Evolutionary conservation across 495 filamentous ascomycete species (phyloP).

Genomic region (Lophiostoma macrostomum): DNA sequence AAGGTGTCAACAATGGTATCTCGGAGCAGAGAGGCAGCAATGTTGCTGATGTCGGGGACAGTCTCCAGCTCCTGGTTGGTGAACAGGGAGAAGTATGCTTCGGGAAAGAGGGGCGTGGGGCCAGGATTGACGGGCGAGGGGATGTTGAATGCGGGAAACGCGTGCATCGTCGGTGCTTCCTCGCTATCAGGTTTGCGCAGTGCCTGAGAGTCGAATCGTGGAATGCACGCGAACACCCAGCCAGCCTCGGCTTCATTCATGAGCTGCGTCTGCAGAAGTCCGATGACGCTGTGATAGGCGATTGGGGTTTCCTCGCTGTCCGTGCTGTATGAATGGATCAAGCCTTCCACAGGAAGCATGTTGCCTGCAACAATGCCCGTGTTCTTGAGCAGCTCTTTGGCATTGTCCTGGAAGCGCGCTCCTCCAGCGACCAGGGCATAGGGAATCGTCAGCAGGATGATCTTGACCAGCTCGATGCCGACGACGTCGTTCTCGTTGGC

Average conservation of each 20-base stretch:
- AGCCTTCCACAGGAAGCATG: slow-evolving; percentile 72
- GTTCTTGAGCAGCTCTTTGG: slow-evolving; percentile 76
- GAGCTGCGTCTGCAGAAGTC: slow-evolving; percentile 79
- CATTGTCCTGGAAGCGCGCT: slow-evolving; percentile 63
- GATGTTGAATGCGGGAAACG: slow-evolving; percentile 69
- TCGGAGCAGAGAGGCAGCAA: slow-evolving; percentile 76
- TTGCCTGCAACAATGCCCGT: slow-evolving; percentile 87
- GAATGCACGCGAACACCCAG: slow-evolving; percentile 78
- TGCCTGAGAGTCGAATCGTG: slow-evolving; percentile 69
- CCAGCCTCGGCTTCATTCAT: slow-evolving; percentile 63
- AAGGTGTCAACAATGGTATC: slow-evolving; percentile 91
- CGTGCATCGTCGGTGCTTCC: slow-evolving; percentile 54
- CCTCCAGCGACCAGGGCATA: slow-evolving; percentile 78
- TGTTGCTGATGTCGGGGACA: slow-evolving; percentile 70
- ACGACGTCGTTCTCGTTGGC: slow-evolving; percentile 87
- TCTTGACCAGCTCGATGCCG: slow-evolving; percentile 87
- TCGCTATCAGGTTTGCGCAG: slow-evolving; percentile 36
- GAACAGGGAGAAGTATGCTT: slow-evolving; percentile 92
- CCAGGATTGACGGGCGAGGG: slow-evolving; percentile 74
- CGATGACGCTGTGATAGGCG: slow-evolving; percentile 67
- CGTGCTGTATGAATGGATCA: slow-evolving; percentile 76
- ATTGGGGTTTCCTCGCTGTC: slow-evolving; percentile 51
- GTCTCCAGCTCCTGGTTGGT: slow-evolving; percentile 86
- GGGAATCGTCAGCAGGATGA: slow-evolving; percentile 88
- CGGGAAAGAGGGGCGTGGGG: slow-evolving; percentile 75